phyloP scores from a whole-genome alignment of 768 basidiomycete genomes.

The Suillus placidus region DNA sequence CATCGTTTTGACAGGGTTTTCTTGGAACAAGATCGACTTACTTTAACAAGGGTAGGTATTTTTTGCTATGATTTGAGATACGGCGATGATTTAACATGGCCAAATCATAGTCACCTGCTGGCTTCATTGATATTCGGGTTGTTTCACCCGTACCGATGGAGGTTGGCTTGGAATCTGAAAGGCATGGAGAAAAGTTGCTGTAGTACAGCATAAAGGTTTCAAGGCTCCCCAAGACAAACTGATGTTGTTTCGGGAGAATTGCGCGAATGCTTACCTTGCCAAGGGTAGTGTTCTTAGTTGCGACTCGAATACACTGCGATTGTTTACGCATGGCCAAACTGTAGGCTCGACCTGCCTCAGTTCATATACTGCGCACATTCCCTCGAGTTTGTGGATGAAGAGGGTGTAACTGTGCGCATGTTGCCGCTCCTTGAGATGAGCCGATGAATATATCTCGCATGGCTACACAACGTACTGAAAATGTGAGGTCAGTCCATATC shows the following conservation, averaged over 20 bases:
- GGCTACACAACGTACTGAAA: not conserved
- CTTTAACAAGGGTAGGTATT: not conserved
- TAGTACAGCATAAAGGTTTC: not conserved
- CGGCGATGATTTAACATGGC: not conserved
- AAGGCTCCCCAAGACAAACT: not conserved
- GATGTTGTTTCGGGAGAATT: not conserved
- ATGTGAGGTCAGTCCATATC: not conserved
- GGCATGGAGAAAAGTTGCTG: not conserved
- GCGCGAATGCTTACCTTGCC: not conserved
- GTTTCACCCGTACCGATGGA: not conserved
- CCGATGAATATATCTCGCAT: not conserved
- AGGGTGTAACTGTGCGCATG: not conserved
- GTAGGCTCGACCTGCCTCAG: not conserved
- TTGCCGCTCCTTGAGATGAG: not conserved
- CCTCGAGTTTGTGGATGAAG: not conserved
- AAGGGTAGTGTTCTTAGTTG: not conserved
- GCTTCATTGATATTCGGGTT: not conserved
- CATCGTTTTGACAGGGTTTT: not conserved
- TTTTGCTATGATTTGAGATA: not conserved
- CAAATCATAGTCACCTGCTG: not conserved
- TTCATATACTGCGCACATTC: no score
- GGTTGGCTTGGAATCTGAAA: not conserved
- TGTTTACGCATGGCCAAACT: not conserved
- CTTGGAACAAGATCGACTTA: not conserved
- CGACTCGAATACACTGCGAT: not conserved